Percentiles rank a stretch among this genome's conserved stretches.
These are phyloP conservation scores for Crotalaria pallida DNA, from an alignment of 306 rosid species.

Conservation along the genomic window DNA sequence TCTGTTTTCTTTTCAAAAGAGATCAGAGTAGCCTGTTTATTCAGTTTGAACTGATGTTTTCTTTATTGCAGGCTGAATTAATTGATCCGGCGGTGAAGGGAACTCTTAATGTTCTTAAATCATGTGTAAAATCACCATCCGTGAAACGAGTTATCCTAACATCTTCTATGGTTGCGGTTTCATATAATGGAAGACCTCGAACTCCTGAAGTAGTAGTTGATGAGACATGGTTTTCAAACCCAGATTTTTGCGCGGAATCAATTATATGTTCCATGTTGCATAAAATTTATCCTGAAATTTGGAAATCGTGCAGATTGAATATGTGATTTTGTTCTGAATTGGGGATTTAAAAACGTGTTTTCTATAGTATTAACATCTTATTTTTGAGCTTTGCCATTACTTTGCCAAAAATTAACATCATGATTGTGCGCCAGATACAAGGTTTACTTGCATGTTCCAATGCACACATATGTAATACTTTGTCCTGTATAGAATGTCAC, in stretches of 20 bases:
- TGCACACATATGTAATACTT: too few species aligned
- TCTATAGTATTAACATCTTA: too few species aligned
- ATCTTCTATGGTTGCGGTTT: constrained; percentile 13
- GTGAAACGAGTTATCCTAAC: constrained; percentile 28
- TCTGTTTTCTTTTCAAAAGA: background rate
- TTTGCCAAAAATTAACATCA: too few species aligned
- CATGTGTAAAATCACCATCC: constrained; percentile 24
- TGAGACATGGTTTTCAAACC: constrained; percentile 34
- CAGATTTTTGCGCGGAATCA: constrained; percentile 11
- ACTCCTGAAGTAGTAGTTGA: constrained; percentile 24
- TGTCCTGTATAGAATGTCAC: too few species aligned
- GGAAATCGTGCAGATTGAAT: background rate
- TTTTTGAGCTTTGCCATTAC: background rate
- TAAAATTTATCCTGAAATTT: too few species aligned
- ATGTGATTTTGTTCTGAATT: background rate
- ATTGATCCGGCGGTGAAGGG: constrained; percentile 38
- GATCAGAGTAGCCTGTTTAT: background rate
- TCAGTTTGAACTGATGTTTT: background rate
- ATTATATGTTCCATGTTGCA: constrained; percentile 1
- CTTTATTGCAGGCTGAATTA: constrained; percentile 16
- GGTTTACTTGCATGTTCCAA: background rate
- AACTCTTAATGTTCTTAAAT: constrained; percentile 32
- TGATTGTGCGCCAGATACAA: too few species aligned
- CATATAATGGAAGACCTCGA: constrained; percentile 9
- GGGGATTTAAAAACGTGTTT: too few species aligned